phyloP scores from a whole-genome alignment of 2,329 filamentous ascomycete species.

The Colletotrichum eleusines region DNA sequence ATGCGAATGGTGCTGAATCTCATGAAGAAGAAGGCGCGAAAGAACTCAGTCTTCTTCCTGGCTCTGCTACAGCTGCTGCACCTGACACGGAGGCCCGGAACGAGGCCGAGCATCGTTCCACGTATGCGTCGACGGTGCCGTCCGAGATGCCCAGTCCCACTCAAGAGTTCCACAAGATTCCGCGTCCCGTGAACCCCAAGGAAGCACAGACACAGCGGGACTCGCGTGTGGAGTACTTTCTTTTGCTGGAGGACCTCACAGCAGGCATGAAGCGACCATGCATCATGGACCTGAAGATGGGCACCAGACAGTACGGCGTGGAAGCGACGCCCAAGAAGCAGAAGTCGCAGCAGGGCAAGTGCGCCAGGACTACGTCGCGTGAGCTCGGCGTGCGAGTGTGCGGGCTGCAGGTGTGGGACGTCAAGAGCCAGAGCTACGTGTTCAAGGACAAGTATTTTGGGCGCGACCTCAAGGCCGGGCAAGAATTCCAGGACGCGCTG shows the following conservation, averaged over 20 bases:
- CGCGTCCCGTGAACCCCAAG: slow-evolving; percentile 79
- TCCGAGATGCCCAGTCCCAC: slow-evolving; percentile 55
- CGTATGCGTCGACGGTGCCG: slow-evolving; percentile 42
- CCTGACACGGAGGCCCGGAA: slow-evolving; percentile 18
- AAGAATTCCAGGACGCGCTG: slow-evolving; percentile 89
- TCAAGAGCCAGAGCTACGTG: slow-evolving; percentile 83
- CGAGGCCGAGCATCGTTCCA: slow-evolving; percentile 23
- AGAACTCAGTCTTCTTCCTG: slow-evolving; percentile 29
- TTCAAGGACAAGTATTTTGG: slow-evolving; percentile 99
- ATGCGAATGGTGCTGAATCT: slow-evolving; percentile 16
- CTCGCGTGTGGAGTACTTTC: slow-evolving; percentile 87
- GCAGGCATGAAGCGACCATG: slow-evolving; percentile 97
- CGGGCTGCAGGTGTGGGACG: slow-evolving; percentile 96
- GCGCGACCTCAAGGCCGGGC: slow-evolving; percentile 85
- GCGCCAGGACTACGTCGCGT: slow-evolving; percentile 89
- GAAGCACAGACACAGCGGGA: slow-evolving; percentile 75
- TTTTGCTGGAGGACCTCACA: slow-evolving; percentile 93
- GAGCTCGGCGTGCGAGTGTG: slow-evolving; percentile 94
- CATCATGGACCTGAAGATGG: slow-evolving; percentile 99
- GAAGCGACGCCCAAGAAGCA: slow-evolving; percentile 94
- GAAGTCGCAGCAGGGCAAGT: slow-evolving; percentile 92
- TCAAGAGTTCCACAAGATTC: slow-evolving; percentile 58
- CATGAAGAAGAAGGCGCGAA: slow-evolving; percentile 5
- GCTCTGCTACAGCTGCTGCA: slow-evolving; percentile 16
- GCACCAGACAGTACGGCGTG: slow-evolving; percentile 94